Evolutionary conservation across 2,329 filamentous ascomycete species (phyloP).

Genomic region (Rasamsonia emersonii): DNA sequence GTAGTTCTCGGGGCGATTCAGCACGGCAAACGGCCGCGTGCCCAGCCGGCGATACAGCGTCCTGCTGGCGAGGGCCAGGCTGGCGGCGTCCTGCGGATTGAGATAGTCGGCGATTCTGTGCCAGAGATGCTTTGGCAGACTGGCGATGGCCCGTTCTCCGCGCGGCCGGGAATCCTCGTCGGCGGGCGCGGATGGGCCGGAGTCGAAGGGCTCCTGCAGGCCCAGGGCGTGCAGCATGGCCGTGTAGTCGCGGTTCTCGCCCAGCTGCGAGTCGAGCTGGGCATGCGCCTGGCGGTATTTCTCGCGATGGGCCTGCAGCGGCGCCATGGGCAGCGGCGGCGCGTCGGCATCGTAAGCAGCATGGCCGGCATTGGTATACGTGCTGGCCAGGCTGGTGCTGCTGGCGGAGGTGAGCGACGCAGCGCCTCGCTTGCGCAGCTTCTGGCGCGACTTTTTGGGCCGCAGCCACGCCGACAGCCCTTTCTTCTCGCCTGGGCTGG

Average conservation of each 20-base stretch:
- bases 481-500: no score
- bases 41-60: conserved; percentile 38
- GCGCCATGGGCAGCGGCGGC: conserved; percentile 16
- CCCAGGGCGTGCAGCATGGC: conserved; percentile 28
- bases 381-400: conserved; percentile 6
- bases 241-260: conserved; percentile 29
- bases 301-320: conserved; percentile 24
- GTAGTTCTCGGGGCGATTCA: conserved; percentile 37
- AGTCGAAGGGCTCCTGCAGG: conserved; percentile 20
- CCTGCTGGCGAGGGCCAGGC: conserved; percentile 42
- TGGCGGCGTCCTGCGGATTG: conserved; percentile 39
- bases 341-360: conserved; percentile 2
- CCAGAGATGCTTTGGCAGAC: conserved; percentile 41
- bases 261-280: conserved; percentile 26
- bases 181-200: conserved; percentile 9
- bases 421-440: conserved; percentile 7
- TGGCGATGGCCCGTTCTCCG: conserved; percentile 37
- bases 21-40: conserved; percentile 27
- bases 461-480: no score
- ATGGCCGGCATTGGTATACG: conserved; percentile 1
- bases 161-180: conserved; percentile 19
- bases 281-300: conserved; percentile 23
- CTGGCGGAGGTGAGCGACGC: conserved; percentile 6
- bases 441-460: conserved; percentile 12
- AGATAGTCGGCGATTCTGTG: conserved; percentile 33